phyloP scores from a whole-genome alignment of 2,329 filamentous ascomycete genomes.

The Trichoderma sp. region DNA sequence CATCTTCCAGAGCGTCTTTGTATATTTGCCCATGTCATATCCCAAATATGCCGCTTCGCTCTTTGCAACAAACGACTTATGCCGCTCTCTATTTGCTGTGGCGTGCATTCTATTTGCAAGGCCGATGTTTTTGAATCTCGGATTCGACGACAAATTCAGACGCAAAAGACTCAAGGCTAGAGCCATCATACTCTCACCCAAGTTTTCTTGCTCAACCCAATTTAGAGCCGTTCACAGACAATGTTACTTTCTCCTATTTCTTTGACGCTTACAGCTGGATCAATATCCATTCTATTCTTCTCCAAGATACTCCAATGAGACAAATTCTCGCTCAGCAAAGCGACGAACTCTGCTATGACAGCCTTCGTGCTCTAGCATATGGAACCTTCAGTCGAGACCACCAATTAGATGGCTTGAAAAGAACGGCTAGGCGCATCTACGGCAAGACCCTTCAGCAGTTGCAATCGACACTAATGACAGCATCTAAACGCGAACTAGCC shows the following conservation, averaged over 20 bases:
- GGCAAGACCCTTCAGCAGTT: neutral
- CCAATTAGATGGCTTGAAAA: neutral
- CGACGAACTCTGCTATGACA: conserved; percentile 6
- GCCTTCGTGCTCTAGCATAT: conserved; percentile 11
- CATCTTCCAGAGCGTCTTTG: neutral
- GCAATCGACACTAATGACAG: neutral
- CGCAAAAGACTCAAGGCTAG: neutral
- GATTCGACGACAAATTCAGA: neutral
- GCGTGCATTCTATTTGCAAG: neutral
- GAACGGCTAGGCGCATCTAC: neutral
- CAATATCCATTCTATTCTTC: conserved; percentile 2
- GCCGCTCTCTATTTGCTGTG: neutral
- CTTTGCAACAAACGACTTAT: neutral
- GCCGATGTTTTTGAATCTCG: neutral
- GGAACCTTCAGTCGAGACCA: neutral
- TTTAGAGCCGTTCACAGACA: conserved; percentile 3
- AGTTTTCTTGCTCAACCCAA: neutral
- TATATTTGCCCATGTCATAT: neutral
- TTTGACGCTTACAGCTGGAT: conserved; percentile 18
- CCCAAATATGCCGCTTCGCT: neutral
- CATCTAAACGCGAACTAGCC: neutral
- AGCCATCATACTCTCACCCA: neutral
- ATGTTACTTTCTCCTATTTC: conserved; percentile 6
- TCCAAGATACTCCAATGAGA: conserved; percentile 9
- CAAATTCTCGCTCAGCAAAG: conserved; percentile 3